A percentile compares a stretch with the other conserved stretches of the same genome.
phyloP scores from a whole-genome alignment of 768 basidiomycete genomes.

The Pleurotus tuoliensis region DNA sequence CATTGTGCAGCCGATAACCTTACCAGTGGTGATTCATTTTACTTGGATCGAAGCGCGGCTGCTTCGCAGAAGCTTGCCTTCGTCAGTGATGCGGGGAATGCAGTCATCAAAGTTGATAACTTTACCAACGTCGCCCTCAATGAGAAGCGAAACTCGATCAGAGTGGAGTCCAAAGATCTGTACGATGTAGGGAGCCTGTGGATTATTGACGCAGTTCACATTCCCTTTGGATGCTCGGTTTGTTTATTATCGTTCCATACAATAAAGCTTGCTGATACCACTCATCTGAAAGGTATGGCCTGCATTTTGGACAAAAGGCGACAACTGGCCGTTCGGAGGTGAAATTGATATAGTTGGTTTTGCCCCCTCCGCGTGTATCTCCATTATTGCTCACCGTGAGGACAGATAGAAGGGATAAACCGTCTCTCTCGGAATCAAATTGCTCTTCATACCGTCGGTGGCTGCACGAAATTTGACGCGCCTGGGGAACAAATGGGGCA shows the following conservation, averaged over 20 bases:
- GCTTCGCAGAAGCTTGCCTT: slow-evolving; percentile 1
- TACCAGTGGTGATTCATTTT: slow-evolving; percentile 5
- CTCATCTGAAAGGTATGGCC: slow-evolving; percentile 11
- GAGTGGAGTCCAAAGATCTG: not conserved
- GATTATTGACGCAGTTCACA: not conserved
- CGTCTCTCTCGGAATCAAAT: slow-evolving; percentile 59
- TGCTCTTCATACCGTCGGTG: slow-evolving; percentile 64
- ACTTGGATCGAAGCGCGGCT: not conserved
- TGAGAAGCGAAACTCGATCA: not conserved
- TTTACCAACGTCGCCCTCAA: not conserved
- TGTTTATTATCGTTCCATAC: not conserved
- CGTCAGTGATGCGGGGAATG: slow-evolving; percentile 5
- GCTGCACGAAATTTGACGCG: slow-evolving; percentile 49
- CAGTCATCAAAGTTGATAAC: slow-evolving; percentile 11
- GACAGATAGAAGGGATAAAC: slow-evolving; percentile 34
- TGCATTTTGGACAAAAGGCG: slow-evolving; percentile 10
- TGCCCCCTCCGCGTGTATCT: not conserved
- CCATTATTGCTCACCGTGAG: not conserved
- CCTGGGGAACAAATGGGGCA: slow-evolving; percentile 17
- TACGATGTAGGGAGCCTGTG: not conserved
- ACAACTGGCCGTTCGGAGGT: slow-evolving; percentile 12
- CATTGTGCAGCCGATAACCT: not conserved
- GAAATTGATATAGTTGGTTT: slow-evolving; percentile 10
- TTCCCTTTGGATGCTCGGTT: slow-evolving; percentile 11
- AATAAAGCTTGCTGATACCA: not conserved